These are phyloP conservation scores for Sporothrix phasma DNA, from an alignment of 2,329 filamentous ascomycete species.

Conservation along the genomic window DNA sequence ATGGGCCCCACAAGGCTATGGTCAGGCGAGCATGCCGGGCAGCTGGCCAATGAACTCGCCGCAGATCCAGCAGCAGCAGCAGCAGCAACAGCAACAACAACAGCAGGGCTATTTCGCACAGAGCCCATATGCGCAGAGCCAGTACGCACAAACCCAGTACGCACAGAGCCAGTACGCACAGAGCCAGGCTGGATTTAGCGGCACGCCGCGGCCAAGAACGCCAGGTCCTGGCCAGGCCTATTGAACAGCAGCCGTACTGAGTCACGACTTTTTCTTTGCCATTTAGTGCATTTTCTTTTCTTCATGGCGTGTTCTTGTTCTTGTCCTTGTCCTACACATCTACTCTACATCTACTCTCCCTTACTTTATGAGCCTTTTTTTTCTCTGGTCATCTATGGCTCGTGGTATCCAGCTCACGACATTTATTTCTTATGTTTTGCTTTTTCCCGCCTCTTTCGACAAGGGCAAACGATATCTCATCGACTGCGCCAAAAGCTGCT, in stretches of 20 bases:
- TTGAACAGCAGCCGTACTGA: background rate
- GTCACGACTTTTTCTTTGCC: background rate
- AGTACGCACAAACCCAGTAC: background rate
- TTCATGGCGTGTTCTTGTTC: background rate
- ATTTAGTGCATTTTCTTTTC: background rate
- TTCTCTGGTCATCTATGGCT: background rate
- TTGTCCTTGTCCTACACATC: background rate
- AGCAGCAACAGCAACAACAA: no score
- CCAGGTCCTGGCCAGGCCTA: slow-evolving; percentile 25
- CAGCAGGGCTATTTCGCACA: slow-evolving; percentile 10
- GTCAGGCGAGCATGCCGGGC: background rate
- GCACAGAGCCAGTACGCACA: slow-evolving; percentile 14
- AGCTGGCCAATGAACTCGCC: slow-evolving; percentile 13
- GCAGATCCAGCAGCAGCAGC: slow-evolving; percentile 15
- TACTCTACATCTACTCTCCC: background rate
- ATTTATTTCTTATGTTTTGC: background rate
- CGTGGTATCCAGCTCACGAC: background rate
- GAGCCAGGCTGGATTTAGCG: slow-evolving; percentile 19
- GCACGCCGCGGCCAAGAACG: slow-evolving; percentile 9
- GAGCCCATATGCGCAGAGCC: background rate
- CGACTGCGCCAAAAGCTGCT: background rate
- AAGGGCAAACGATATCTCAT: background rate
- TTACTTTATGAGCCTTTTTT: background rate
- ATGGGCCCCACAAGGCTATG: background rate
- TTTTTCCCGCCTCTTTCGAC: background rate